Conservation (phyloP, 208 protist genomes). For the Acanthamoeba healyi region DNA sequence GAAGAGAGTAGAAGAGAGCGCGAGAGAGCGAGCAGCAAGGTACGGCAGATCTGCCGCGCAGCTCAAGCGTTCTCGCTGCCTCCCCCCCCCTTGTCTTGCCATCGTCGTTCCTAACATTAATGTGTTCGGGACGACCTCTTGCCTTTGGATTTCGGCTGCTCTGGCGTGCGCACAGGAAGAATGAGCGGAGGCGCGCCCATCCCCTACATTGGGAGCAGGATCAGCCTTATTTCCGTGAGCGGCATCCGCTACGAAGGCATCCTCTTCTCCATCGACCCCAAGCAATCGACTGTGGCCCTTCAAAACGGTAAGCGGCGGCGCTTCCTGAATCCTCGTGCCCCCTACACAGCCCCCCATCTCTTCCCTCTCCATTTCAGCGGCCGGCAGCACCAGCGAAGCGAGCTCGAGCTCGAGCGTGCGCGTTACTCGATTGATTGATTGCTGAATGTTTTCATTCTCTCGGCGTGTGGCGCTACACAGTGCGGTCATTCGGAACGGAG, state of each 20-base stretch:
- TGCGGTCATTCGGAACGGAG: conserved; percentile 88
- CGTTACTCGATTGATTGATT: neutral
- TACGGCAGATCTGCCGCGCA: too few species aligned
- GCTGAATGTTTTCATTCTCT: neutral
- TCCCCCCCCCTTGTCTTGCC: too few species aligned
- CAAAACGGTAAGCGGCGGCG: conserved; percentile 80
- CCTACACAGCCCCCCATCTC: neutral
- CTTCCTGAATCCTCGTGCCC: neutral
- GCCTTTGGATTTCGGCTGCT: neutral
- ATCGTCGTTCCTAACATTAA: too few species aligned
- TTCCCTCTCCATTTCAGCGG: conserved; percentile 1
- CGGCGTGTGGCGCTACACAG: conserved; percentile 36
- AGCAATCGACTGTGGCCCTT: conserved; percentile 86
- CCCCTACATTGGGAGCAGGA: conserved; percentile 61
- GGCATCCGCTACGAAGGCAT: conserved; percentile 89
- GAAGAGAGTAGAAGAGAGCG: too few species aligned
- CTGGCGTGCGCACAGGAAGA: neutral
- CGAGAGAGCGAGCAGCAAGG: too few species aligned
- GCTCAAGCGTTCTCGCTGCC: too few species aligned
- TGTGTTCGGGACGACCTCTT: too few species aligned
- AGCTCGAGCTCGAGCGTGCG: too few species aligned
- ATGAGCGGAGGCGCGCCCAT: conserved; percentile 22
- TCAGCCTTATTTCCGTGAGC: conserved; percentile 86
- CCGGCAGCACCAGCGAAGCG: neutral
- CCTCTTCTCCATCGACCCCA: conserved; percentile 88